Evolutionary conservation across 2,329 filamentous ascomycete species (phyloP), one percentile per base, ranked within the genome.

Genomic region (Neofusicoccum parvum): DNA sequence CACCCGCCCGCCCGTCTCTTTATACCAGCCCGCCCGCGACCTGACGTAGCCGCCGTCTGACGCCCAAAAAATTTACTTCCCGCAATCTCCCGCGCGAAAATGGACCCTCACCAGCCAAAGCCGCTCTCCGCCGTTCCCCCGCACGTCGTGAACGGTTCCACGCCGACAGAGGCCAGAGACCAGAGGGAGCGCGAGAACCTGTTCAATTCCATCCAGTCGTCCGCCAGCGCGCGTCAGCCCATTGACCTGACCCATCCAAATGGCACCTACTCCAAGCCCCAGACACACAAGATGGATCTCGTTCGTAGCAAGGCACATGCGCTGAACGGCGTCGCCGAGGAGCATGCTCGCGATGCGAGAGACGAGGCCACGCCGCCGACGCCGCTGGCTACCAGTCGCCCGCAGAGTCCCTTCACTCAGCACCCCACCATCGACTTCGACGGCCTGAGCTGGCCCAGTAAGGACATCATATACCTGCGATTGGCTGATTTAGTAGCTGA

Each of bases 191-290:
- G 86, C 37, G 85, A 88, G 62, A 84, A 78, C 65, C 80, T 88
- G 63, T 85, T 83, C 70, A 81, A 85, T 17, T 85, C 87, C 27
- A 89, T 89, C 67, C 78, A 84, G 69, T 82, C 82, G 6, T 88
- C 86, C 14, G 87, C 86, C 74, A 79, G 79, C 37, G 77, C 79
- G 32, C 80, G 79, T 68, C 78, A 80, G 62, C 76, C 80, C 0
- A 72, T 85, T 50, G 79, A 82, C 68, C 78, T 83, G 50, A 79
- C 80, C 65, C 72, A 68, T 9, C 73, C 75, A 20, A 71, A 71
- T 65, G 71, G 70, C 64, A 73, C 74, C 68, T 74, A 74, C 68
- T 67, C 74, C 17, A 71, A 72, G 39, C 62, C 51, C 20, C 39
- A 49, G 34, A 56, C 50, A 37, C 65, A 51, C 27, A 54, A 45